phyloP scores from a whole-genome alignment of 306 rosid species.

The apple (Malus domestica) region DNA sequence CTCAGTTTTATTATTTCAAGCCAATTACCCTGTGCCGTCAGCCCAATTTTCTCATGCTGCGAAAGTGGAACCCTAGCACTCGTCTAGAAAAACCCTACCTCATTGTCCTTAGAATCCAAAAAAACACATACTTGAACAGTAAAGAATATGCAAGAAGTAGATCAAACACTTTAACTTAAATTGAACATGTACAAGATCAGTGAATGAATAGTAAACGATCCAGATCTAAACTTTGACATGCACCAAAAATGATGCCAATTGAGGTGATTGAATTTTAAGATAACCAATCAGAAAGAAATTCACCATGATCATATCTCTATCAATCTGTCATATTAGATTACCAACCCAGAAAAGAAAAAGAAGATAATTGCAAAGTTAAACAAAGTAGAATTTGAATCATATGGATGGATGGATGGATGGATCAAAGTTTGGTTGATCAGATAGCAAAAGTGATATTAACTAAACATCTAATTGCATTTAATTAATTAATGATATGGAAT shows the following conservation, averaged over 20 bases:
- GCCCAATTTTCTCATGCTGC: too few species aligned
- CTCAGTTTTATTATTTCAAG: too few species aligned
- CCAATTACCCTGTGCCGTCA: too few species aligned
- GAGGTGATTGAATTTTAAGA: neutral
- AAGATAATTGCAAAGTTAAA: neutral
- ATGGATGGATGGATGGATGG: neutral
- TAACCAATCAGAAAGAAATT: neutral
- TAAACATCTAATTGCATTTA: neutral
- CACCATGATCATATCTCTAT: neutral
- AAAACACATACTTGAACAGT: neutral
- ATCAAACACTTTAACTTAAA: neutral
- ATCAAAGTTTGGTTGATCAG: neutral
- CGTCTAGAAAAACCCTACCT: neutral
- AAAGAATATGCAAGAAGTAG: neutral
- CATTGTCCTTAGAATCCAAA: neutral
- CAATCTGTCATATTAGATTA: too few species aligned
- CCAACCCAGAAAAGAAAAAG: neutral
- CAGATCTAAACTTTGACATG: neutral
- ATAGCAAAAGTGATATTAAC: neutral
- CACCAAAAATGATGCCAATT: neutral
- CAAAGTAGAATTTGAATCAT: neutral
- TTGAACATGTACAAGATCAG: too few species aligned
- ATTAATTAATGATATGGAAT: too few species aligned
- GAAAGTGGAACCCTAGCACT: too few species aligned
- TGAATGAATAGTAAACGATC: neutral